These are phyloP conservation scores for Cicer judaicum DNA, from an alignment of 306 rosid species.

Conservation along the genomic window DNA sequence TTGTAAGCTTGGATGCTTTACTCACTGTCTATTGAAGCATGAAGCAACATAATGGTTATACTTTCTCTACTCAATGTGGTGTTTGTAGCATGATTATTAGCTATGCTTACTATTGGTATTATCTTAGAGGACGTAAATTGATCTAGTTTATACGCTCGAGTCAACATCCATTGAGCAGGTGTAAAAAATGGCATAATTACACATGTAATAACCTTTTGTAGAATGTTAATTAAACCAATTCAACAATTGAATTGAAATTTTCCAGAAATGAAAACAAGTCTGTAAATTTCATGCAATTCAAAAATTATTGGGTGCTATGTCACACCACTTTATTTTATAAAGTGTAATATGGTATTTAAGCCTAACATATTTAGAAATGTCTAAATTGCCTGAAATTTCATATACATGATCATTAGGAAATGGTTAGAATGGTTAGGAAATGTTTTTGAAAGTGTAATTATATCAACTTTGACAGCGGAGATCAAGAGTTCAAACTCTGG, in stretches of 20 bases:
- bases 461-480: neutral
- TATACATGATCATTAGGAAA: neutral
- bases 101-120: neutral
- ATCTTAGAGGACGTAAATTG: neutral
- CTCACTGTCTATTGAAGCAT: no score
- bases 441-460: neutral
- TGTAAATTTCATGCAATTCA: neutral
- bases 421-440: conserved; percentile 1
- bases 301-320: neutral
- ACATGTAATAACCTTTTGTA: neutral
- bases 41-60: neutral
- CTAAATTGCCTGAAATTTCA: neutral
- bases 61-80: neutral
- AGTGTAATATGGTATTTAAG: neutral
- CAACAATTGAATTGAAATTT: neutral
- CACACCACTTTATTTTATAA: neutral
- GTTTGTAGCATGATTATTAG: neutral
- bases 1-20: neutral
- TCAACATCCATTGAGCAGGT: neutral
- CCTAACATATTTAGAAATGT: neutral
- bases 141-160: neutral
- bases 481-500: no score
- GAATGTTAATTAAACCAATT: neutral
- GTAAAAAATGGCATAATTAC: neutral
- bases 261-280: neutral